phyloP scores from a whole-genome alignment of 345 rosid species.

The Hevea brasiliensis region DNA sequence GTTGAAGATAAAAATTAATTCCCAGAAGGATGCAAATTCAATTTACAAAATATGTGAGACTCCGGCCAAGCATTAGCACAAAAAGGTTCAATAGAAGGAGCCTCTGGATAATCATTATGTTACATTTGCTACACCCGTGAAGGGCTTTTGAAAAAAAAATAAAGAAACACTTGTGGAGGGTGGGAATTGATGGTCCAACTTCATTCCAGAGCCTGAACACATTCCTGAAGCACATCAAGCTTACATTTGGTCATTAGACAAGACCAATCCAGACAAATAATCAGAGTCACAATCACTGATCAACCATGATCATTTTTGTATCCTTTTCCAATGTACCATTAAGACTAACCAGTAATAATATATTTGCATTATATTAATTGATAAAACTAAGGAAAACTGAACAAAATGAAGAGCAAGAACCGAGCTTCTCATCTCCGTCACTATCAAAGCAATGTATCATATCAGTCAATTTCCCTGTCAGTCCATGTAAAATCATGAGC shows the following conservation, averaged over 20 bases:
- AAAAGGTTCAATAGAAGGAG: too few species aligned
- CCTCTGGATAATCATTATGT: too few species aligned
- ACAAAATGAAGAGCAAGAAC: constrained; percentile 10
- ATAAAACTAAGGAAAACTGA: neutral
- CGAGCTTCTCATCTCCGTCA: constrained; percentile 70
- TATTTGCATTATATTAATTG: neutral
- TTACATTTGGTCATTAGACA: neutral
- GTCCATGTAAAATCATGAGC: constrained; percentile 79
- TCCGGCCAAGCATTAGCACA: too few species aligned
- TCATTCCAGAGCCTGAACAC: neutral
- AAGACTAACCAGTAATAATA: neutral
- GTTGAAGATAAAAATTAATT: too few species aligned
- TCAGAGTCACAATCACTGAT: neutral
- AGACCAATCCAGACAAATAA: neutral
- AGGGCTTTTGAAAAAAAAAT: too few species aligned
- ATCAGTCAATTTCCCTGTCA: constrained; percentile 60
- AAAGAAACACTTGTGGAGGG: too few species aligned
- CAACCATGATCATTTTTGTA: too few species aligned
- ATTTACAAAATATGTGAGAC: too few species aligned
- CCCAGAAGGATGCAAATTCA: too few species aligned
- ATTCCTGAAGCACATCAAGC: neutral
- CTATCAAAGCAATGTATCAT: constrained; percentile 77
- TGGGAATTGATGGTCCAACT: neutral
- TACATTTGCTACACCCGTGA: too few species aligned
- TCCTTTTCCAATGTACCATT: neutral